These are phyloP conservation scores for Cucumis cinereus DNA, from an alignment of 306 rosid genomes.

Conservation along the genomic window DNA sequence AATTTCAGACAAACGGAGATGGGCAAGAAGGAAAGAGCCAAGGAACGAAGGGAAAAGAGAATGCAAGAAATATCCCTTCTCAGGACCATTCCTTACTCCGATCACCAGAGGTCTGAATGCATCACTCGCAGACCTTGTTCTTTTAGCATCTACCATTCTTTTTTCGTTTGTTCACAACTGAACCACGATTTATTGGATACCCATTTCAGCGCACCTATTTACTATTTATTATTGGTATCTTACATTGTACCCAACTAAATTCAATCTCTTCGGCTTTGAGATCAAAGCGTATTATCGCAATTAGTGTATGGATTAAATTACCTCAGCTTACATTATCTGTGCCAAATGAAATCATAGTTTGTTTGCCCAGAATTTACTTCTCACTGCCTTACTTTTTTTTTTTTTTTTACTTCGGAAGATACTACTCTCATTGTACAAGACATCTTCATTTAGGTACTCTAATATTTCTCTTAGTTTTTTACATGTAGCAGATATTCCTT, in stretches of 20 bases:
- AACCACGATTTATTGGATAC: not conserved
- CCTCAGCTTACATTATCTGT: too few species aligned
- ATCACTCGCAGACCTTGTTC: not conserved
- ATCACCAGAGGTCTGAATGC: conserved; percentile 55
- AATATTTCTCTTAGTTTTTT: not conserved
- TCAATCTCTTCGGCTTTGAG: too few species aligned
- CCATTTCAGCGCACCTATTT: not conserved
- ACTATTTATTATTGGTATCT: not conserved
- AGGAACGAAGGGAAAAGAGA: conserved; percentile 62
- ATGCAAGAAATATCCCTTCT: conserved; percentile 70
- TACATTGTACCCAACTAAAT: too few species aligned
- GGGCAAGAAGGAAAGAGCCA: conserved; percentile 61
- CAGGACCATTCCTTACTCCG: conserved; percentile 85
- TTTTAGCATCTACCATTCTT: not conserved
- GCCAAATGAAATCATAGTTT: too few species aligned
- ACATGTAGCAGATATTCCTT: not conserved
- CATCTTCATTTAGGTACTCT: not conserved
- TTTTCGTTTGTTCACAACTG: not conserved
- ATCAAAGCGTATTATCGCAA: too few species aligned
- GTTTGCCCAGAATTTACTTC: too few species aligned
- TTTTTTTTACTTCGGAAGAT: too few species aligned
- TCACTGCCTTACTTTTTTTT: too few species aligned
- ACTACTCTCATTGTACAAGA: not conserved
- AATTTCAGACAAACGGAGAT: conserved; percentile 13
- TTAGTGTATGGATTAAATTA: too few species aligned